These are phyloP conservation scores for Mollisiaceae sp. DNA, from an alignment of 2,329 filamentous ascomycete species.

Conservation along the genomic window DNA sequence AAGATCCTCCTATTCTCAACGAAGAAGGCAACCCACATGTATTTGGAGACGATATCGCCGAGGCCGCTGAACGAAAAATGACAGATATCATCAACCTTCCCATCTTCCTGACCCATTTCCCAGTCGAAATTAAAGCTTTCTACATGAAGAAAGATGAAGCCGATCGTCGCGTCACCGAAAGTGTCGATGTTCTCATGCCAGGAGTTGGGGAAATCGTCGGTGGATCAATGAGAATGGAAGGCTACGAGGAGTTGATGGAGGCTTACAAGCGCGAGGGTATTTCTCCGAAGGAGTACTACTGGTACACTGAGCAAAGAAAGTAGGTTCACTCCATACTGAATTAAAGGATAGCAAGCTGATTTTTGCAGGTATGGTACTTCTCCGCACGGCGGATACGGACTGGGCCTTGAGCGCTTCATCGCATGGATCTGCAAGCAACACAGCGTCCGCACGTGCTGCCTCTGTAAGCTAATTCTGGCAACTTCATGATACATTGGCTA, in stretches of 20 bases:
- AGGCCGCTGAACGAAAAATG: conserved; percentile 96
- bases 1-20: conserved; percentile 81
- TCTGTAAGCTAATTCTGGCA: too few species aligned
- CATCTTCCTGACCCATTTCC: conserved; percentile 97
- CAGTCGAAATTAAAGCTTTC: conserved; percentile 96
- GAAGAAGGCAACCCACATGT: conserved; percentile 88
- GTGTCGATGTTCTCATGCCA: conserved; percentile 85
- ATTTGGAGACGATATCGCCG: conserved; percentile 97
- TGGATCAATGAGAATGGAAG: conserved; percentile 94
- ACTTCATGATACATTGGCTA: too few species aligned
- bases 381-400: conserved; percentile 80
- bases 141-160: conserved; percentile 92
- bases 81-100: conserved; percentile 95
- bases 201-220: conserved; percentile 97
- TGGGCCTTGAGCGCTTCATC: conserved; percentile 82
- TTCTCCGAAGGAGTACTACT: conserved; percentile 86
- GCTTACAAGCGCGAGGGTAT: conserved; percentile 90
- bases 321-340: conserved; percentile 54
- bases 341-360: not conserved
- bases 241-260: conserved; percentile 85
- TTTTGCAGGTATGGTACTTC: conserved; percentile 79
- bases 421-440: conserved; percentile 69
- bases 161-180: conserved; percentile 87
- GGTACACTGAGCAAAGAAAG: conserved; percentile 96
- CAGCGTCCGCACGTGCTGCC: conserved; percentile 68